A percentile compares a stretch with the other conserved stretches of the same genome.
These are phyloP conservation scores for Gautieria morchelliformis DNA, from an alignment of 768 basidiomycete genomes.

Conservation along the genomic window DNA sequence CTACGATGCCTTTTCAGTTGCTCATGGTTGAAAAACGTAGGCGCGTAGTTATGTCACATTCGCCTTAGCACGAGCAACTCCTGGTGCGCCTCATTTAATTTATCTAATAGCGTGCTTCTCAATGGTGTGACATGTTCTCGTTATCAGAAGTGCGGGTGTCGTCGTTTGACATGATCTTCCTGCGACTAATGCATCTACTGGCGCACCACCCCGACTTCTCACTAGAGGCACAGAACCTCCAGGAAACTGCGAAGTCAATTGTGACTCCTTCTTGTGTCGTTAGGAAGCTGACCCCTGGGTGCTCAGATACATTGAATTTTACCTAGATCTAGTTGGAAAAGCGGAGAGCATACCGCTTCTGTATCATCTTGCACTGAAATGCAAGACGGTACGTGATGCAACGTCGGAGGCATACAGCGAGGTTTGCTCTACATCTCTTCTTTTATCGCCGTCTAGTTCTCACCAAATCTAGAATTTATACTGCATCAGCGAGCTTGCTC, in stretches of 20 bases:
- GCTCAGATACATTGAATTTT: slow-evolving; percentile 79
- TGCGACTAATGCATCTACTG: slow-evolving; percentile 77
- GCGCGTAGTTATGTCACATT: slow-evolving; percentile 12
- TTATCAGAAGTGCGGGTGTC: slow-evolving; percentile 44
- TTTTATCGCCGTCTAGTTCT: background rate
- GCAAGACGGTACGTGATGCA: slow-evolving; percentile 81
- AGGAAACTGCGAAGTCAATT: slow-evolving; percentile 68
- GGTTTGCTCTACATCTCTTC: slow-evolving; percentile 27
- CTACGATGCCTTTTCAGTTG: background rate
- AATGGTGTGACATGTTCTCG: slow-evolving; percentile 1
- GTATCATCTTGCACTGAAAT: slow-evolving; percentile 69
- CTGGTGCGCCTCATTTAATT: slow-evolving; percentile 5
- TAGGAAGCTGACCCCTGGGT: slow-evolving; percentile 1
- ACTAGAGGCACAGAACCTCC: slow-evolving; percentile 53
- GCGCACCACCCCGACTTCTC: slow-evolving; percentile 94
- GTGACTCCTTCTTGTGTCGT: slow-evolving; percentile 16
- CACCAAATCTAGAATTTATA: slow-evolving; percentile 64
- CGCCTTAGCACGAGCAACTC: slow-evolving; percentile 4
- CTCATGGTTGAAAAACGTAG: slow-evolving; percentile 3
- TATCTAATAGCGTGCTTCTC: background rate
- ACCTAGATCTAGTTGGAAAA: slow-evolving; percentile 65
- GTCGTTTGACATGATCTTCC: slow-evolving; percentile 73
- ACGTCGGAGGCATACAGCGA: slow-evolving; percentile 60
- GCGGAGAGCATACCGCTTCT: slow-evolving; percentile 80
- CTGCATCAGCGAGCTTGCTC: slow-evolving; percentile 77